Conservation (phyloP, 2,329 filamentous ascomycete genomes). For the Phialophora macrospora region DNA sequence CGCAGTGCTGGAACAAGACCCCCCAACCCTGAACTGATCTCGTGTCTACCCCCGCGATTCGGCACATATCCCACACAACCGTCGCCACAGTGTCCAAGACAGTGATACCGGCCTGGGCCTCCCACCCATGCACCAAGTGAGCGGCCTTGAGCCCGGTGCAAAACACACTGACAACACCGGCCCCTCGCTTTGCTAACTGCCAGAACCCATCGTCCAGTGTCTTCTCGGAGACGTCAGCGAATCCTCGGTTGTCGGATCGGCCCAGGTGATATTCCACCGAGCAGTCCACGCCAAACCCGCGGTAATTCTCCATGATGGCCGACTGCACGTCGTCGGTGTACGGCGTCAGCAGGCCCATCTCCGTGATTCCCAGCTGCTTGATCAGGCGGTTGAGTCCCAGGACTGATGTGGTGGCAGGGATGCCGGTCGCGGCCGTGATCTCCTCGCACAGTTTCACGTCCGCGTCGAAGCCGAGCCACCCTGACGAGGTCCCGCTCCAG, state of each 20-base stretch:
- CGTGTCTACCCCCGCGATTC: slow-evolving; percentile 43
- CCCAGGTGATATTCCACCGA: slow-evolving; percentile 45
- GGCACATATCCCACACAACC: slow-evolving; percentile 51
- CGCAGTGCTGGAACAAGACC: slow-evolving; percentile 40
- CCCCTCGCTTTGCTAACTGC: slow-evolving; percentile 40
- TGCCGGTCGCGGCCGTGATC: slow-evolving; percentile 46
- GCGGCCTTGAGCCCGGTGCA: slow-evolving; percentile 53
- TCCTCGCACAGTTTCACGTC: slow-evolving; percentile 49
- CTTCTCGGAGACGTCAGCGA: slow-evolving; percentile 46
- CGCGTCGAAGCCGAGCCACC: slow-evolving; percentile 50
- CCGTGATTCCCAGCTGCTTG: slow-evolving; percentile 38
- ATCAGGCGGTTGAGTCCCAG: slow-evolving; percentile 49
- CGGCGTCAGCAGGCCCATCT: slow-evolving; percentile 50
- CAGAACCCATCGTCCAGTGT: slow-evolving; percentile 36
- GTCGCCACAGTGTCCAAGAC: slow-evolving; percentile 53
- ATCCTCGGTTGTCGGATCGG: slow-evolving; percentile 46
- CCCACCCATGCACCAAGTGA: slow-evolving; percentile 48
- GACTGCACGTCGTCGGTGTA: slow-evolving; percentile 50
- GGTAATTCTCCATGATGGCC: slow-evolving; percentile 47
- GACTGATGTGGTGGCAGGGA: slow-evolving; percentile 49
- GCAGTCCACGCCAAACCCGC: slow-evolving; percentile 43
- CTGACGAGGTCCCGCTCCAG: slow-evolving; percentile 47
- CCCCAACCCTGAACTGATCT: slow-evolving; percentile 45
- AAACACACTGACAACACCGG: slow-evolving; percentile 48
- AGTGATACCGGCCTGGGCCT: slow-evolving; percentile 42